phyloP scores from a whole-genome alignment of 139 green algal genomes.

The Chlamydomonas eustigma region DNA sequence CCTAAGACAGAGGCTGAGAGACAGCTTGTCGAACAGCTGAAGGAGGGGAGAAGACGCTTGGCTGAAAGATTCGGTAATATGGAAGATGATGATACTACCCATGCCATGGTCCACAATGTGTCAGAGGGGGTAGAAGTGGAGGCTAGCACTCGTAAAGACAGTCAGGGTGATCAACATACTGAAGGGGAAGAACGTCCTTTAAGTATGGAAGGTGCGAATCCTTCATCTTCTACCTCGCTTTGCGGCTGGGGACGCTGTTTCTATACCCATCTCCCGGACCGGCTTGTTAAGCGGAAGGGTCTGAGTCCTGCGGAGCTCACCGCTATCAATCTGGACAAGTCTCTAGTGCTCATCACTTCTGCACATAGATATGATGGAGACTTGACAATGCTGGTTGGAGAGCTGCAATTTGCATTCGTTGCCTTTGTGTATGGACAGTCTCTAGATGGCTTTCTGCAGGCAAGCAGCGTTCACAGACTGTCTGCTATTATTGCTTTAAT shows the following conservation, averaged over 20 bases:
- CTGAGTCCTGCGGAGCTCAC: constrained; percentile 55
- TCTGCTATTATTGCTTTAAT: too few species aligned
- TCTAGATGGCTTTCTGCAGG: constrained; percentile 41
- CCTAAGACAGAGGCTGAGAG: constrained; percentile 51
- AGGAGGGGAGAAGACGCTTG: constrained; percentile 19
- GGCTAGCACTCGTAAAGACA: too few species aligned
- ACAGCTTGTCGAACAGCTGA: constrained; percentile 48
- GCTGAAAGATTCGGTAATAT: background rate
- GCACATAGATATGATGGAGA: constrained; percentile 19
- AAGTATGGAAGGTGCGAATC: too few species aligned
- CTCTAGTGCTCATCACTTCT: constrained; percentile 36
- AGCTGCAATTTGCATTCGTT: constrained; percentile 83
- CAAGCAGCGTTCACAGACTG: background rate
- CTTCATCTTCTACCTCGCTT: background rate
- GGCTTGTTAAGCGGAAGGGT: constrained; percentile 54
- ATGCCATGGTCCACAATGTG: background rate
- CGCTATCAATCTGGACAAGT: constrained; percentile 75
- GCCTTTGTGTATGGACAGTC: constrained; percentile 77
- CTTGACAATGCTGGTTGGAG: constrained; percentile 52
- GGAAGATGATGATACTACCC: background rate
- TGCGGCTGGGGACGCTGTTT: constrained; percentile 50
- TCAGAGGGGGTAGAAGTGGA: background rate
- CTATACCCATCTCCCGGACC: constrained; percentile 57
- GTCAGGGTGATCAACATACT: background rate
- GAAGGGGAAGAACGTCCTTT: background rate